These are phyloP conservation scores for Phoma sp. DNA, from an alignment of 2,329 filamentous ascomycete species.

Conservation along the genomic window DNA sequence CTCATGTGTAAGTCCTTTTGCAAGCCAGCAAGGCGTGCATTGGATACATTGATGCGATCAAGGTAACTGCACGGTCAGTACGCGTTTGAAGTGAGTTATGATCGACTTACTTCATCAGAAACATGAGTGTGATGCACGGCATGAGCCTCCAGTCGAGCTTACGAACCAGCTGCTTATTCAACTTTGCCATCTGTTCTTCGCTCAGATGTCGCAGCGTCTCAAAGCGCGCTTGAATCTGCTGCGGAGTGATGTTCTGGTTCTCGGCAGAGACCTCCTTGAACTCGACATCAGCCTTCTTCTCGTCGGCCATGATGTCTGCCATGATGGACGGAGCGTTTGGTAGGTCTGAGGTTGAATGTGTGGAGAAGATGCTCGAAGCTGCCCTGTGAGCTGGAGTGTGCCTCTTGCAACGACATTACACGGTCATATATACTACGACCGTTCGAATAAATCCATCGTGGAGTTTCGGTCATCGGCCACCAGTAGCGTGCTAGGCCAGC, in stretches of 20 bases:
- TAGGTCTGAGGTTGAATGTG: background rate
- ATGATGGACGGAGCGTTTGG: constrained; percentile 9
- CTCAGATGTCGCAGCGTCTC: constrained; percentile 33
- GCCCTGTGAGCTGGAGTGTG: background rate
- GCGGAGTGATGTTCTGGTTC: constrained; percentile 28
- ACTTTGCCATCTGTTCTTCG: constrained; percentile 33
- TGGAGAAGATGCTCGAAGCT: background rate
- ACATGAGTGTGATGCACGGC: constrained; percentile 41
- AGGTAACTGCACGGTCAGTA: constrained; percentile 43
- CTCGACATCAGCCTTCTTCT: constrained; percentile 25
- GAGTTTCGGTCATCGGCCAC: constrained; percentile 4
- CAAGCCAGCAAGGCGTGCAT: constrained; percentile 51
- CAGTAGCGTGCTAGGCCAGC: constrained; percentile 7
- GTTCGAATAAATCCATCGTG: background rate
- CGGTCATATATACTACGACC: constrained; percentile 11
- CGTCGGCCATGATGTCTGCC: constrained; percentile 19
- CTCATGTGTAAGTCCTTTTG: constrained; percentile 46
- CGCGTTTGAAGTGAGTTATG: background rate
- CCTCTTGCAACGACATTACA: background rate
- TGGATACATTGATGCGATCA: constrained; percentile 53
- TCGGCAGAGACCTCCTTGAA: constrained; percentile 25
- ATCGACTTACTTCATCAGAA: constrained; percentile 37
- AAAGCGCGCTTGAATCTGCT: constrained; percentile 38
- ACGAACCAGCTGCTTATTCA: constrained; percentile 30
- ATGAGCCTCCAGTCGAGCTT: constrained; percentile 42